phyloP scores from a whole-genome alignment of 805 yeast genomes.

The Yamadazyma nakazawae region DNA sequence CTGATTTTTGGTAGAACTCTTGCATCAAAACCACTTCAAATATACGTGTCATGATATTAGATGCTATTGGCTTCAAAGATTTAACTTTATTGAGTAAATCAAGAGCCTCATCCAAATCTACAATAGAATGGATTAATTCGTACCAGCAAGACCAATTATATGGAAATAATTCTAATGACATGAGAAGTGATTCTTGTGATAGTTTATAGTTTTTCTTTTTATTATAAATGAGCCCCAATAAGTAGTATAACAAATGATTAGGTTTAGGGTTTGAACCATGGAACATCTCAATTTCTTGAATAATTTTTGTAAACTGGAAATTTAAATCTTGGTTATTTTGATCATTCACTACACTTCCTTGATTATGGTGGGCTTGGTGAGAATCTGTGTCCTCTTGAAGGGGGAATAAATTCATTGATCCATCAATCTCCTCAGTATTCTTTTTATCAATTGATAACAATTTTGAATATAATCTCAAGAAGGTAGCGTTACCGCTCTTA shows the following conservation, averaged over 20 bases:
- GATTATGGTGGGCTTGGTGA: not conserved
- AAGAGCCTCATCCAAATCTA: constrained; percentile 59
- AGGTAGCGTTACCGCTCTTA: constrained; percentile 49
- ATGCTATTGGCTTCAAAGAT: constrained; percentile 28
- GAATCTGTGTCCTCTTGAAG: constrained; percentile 18
- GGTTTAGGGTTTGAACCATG: constrained; percentile 26
- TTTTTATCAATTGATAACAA: constrained; percentile 76
- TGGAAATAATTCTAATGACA: constrained; percentile 66
- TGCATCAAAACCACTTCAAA: constrained; percentile 69
- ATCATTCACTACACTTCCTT: constrained; percentile 1
- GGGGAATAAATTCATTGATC: constrained; percentile 46
- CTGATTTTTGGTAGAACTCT: constrained; percentile 70
- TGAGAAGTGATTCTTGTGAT: constrained; percentile 61
- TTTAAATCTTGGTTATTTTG: constrained; percentile 20
- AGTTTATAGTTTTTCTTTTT: constrained; percentile 56
- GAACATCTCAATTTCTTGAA: constrained; percentile 38
- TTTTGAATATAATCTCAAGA: constrained; percentile 65
- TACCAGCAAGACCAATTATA: constrained; percentile 94
- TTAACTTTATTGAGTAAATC: constrained; percentile 36
- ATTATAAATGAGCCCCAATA: constrained; percentile 65
- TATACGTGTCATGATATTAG: constrained; percentile 40
- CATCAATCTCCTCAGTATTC: constrained; percentile 68
- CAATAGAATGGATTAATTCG: constrained; percentile 64
- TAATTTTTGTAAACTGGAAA: constrained; percentile 29
- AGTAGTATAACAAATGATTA: constrained; percentile 60